Evolutionary conservation across 192 early-diverging fungal genomes (phyloP), one percentile per base, ranked within the genome.

Genomic region (Podila horticola): DNA sequence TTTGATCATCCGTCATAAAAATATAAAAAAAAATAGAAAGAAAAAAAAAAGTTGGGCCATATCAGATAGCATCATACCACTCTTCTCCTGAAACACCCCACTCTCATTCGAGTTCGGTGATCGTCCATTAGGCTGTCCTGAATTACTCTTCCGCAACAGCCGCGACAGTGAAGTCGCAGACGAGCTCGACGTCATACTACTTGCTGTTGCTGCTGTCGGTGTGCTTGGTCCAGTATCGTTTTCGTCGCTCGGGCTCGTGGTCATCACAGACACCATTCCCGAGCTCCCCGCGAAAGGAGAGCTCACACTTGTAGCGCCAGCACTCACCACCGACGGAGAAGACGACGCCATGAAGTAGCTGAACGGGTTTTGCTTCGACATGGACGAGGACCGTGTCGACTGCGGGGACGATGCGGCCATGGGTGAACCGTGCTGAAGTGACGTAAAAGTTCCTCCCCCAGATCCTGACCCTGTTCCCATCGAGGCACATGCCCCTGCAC

Each of bases 91-190:
- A 2, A 26, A 19, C 15, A 12, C 15, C 4, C 22, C 58, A 38
- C 2, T 45, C 41, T 17, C 29, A 12, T 2, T 5, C 8, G 2
- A 5, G 28, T 9, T 62, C 29, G 13, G 48, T 0, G 48, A 17
- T 20, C 61, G 17, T 4, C 45, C 29, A 5, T 29, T 28, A 8
- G 30, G 31, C 20, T 48, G 50, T 33, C 52, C 63, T 34, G 69
- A 81, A 34, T 62, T 62, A 0, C 48, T 60, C 5, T 66, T 41
- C 13, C 77, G 64, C 30, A 81, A 19, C 15, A 81, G 30, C 33
- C 66, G 51, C 7, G 77, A 69, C 24, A 81, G 41, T 0, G 75
- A 79, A 0, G 66, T 13, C 20, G 55, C 50, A 15, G 65, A 60
- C 3, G 60, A 48, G 5, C 17, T 36, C n/a, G 64, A 24, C 4